Evolutionary conservation across 495 filamentous ascomycete species (phyloP).

Genomic region (Aspergillus affinis): DNA sequence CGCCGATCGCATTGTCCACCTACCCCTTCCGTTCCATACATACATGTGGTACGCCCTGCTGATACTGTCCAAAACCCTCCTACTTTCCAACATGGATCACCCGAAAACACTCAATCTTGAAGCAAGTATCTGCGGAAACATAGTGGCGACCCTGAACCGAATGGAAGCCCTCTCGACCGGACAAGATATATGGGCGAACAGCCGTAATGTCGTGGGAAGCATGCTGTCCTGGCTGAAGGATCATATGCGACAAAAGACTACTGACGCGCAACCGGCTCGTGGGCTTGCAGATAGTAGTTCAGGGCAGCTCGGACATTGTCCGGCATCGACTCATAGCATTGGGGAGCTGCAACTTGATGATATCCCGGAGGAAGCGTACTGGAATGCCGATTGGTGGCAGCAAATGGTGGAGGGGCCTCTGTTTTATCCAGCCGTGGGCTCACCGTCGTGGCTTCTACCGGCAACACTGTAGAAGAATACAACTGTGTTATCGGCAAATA

Average conservation of each 20-base stretch:
- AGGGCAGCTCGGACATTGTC: too few species aligned
- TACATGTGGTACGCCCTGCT: constrained; percentile 13
- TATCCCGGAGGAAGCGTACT: background rate
- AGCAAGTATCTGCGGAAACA: background rate
- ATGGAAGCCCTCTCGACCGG: background rate
- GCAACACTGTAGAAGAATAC: too few species aligned
- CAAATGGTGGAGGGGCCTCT: constrained; percentile 10
- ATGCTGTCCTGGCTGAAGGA: constrained; percentile 15
- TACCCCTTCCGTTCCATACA: constrained; percentile 1
- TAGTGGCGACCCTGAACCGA: constrained; percentile 1
- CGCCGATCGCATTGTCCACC: background rate
- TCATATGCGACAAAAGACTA: background rate
- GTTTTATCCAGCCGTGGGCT: background rate
- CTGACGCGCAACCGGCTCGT: background rate
- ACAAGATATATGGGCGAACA: constrained; percentile 10
- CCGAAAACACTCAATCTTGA: background rate
- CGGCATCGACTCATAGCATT: too few species aligned
- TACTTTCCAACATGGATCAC: constrained; percentile 3
- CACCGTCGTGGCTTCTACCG: too few species aligned
- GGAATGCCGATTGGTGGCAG: constrained; percentile 10
- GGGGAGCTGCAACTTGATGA: background rate
- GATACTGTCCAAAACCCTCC: constrained; percentile 4
- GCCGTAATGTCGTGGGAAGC: background rate
- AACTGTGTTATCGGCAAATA: too few species aligned
- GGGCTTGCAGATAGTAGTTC: background rate